phyloP scores from a whole-genome alignment of 345 rosid species.

The Eucalyptus tenuipes region DNA sequence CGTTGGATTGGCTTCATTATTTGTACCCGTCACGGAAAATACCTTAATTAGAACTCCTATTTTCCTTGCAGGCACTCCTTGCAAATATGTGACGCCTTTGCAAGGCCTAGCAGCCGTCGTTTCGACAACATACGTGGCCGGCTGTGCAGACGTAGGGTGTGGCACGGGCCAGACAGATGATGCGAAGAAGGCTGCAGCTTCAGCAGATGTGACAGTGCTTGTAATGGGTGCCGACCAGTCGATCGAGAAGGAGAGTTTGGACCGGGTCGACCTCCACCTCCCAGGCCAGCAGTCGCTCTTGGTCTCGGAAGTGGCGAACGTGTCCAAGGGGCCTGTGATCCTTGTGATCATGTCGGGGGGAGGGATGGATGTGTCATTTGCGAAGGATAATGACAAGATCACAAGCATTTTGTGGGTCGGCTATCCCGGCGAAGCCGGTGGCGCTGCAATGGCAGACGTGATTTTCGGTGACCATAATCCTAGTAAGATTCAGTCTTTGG shows the following conservation, averaged over 20 bases:
- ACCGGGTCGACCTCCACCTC: conserved; percentile 48
- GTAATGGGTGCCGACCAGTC: conserved; percentile 76
- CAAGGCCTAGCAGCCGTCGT: conserved; percentile 56
- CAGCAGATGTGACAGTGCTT: conserved; percentile 70
- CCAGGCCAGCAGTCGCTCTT: conserved; percentile 72
- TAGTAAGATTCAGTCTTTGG: conserved; percentile 21
- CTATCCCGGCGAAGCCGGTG: conserved; percentile 93
- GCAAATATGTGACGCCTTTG: conserved; percentile 77
- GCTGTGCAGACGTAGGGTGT: conserved; percentile 72
- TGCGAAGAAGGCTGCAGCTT: conserved; percentile 37
- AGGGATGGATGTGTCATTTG: conserved; percentile 68
- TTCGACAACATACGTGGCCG: conserved; percentile 41
- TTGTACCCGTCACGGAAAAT: neutral
- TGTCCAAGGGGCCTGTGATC: conserved; percentile 68
- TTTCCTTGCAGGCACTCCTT: conserved; percentile 48
- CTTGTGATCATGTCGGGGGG: conserved; percentile 97
- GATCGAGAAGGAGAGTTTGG: conserved; percentile 50
- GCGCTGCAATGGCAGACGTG: conserved; percentile 79
- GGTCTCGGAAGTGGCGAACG: conserved; percentile 55
- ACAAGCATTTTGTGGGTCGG: conserved; percentile 87
- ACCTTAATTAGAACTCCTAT: neutral
- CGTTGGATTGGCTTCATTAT: neutral
- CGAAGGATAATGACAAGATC: conserved; percentile 47
- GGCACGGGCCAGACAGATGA: conserved; percentile 36
- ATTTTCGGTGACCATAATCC: conserved; percentile 75